Evolutionary conservation across 1,284 basidiomycete species (phyloP).

Genomic region (Ganoderma boninense): DNA sequence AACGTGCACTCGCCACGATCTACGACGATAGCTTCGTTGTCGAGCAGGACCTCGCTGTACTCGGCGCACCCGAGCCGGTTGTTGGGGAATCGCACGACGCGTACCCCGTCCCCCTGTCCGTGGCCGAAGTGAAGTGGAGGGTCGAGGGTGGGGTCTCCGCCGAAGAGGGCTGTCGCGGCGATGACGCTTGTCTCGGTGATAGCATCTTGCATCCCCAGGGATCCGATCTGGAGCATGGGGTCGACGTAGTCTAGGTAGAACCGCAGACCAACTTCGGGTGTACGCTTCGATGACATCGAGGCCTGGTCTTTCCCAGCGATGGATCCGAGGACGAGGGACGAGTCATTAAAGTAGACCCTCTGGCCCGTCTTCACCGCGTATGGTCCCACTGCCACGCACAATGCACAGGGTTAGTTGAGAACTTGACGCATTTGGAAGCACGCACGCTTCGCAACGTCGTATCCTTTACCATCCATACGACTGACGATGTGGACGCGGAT

Average conservation of each 20-base stretch:
- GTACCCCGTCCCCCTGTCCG: constrained; percentile 57
- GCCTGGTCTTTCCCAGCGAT: constrained; percentile 35
- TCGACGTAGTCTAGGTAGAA: constrained; percentile 64
- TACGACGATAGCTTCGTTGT: constrained; percentile 60
- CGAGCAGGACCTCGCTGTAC: constrained; percentile 56
- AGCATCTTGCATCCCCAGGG: constrained; percentile 43
- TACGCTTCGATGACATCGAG: constrained; percentile 24
- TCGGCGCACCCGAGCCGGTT: constrained; percentile 69
- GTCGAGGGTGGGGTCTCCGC: constrained; percentile 59
- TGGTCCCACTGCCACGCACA: constrained; percentile 73
- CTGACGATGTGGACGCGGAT: constrained; percentile 80
- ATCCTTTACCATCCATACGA: constrained; percentile 85
- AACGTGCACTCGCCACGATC: constrained; percentile 84
- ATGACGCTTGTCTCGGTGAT: constrained; percentile 57
- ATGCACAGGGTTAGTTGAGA: background rate
- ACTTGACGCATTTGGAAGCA: background rate
- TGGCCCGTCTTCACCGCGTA: constrained; percentile 84
- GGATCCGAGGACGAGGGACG: constrained; percentile 55
- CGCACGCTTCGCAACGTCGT: constrained; percentile 85
- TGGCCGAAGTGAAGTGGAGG: constrained; percentile 54
- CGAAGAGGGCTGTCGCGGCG: constrained; percentile 77
- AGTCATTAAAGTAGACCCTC: constrained; percentile 82
- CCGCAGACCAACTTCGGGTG: constrained; percentile 61
- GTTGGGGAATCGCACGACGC: constrained; percentile 54
- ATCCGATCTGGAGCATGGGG: constrained; percentile 49